phyloP scores from a whole-genome alignment of 306 rosid genomes.

The Trichosanthes cucumerina region DNA sequence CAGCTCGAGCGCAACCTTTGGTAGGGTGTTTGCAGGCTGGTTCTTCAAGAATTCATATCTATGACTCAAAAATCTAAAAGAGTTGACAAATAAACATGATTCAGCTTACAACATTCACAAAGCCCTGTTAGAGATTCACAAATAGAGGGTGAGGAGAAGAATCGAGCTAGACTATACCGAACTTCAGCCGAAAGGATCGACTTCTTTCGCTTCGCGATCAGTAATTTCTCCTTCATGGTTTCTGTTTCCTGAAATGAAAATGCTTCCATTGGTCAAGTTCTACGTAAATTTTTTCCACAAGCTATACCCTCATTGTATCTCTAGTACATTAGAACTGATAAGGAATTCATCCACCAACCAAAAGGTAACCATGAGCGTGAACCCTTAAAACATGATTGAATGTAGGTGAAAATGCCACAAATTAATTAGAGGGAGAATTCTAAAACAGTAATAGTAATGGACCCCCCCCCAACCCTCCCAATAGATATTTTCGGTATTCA shows the following conservation, averaged over 20 bases:
- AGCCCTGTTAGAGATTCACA: background rate
- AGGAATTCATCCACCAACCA: background rate
- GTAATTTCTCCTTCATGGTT: constrained; percentile 44
- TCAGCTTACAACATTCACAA: background rate
- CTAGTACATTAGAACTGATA: background rate
- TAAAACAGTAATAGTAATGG: too few relatives aligned
- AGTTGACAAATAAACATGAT: background rate
- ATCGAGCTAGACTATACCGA: constrained; percentile 30
- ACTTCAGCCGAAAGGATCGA: constrained; percentile 56
- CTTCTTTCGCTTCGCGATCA: constrained; percentile 41
- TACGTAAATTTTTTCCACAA: background rate
- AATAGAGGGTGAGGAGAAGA: background rate
- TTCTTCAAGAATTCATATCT: constrained; percentile 48
- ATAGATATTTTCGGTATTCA: background rate
- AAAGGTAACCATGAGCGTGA: background rate
- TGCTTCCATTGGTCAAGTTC: constrained; percentile 10
- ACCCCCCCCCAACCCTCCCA: too few relatives aligned
- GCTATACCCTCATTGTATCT: background rate
- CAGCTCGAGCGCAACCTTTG: constrained; percentile 25
- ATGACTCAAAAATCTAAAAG: constrained; percentile 57
- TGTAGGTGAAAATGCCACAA: too few relatives aligned
- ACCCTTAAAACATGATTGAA: background rate
- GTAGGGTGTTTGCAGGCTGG: constrained; percentile 28
- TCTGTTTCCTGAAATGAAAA: constrained; percentile 48
- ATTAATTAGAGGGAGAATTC: background rate